Percentiles rank a stretch among this genome's conserved stretches.
Evolutionary conservation across 139 green algal species (phyloP).

Genomic region (Edaphochlamys debaryana): DNA sequence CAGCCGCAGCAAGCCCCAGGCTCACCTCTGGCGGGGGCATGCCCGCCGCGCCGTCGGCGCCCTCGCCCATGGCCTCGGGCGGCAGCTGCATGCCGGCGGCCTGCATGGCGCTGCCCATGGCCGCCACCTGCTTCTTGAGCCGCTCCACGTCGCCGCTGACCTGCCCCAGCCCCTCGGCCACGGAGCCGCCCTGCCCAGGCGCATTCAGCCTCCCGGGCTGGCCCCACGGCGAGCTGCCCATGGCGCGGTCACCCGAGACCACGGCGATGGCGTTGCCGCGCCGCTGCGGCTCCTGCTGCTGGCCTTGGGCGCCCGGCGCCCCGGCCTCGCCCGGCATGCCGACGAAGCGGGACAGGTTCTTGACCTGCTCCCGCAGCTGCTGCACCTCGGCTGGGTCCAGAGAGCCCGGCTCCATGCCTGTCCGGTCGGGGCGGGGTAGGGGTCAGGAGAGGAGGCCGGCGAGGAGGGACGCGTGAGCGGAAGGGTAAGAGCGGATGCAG

Average conservation of each 20-base stretch:
- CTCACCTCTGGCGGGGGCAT: too few relatives aligned
- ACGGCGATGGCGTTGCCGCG: neutral
- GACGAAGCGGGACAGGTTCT: constrained; percentile 3
- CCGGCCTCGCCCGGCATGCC: neutral
- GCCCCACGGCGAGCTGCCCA: neutral
- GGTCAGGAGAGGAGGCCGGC: too few relatives aligned
- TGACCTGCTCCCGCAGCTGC: constrained; percentile 18
- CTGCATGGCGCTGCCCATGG: constrained; percentile 6
- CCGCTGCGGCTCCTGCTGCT: neutral
- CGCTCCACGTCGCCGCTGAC: constrained; percentile 16
- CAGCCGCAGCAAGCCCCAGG: too few relatives aligned
- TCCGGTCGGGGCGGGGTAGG: too few relatives aligned
- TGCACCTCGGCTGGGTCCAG: neutral
- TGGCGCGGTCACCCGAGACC: neutral
- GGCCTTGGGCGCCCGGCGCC: neutral
- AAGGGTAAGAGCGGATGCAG: too few relatives aligned
- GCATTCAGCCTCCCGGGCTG: neutral
- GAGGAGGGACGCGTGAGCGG: too few relatives aligned
- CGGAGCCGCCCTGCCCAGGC: neutral
- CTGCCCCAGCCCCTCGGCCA: constrained; percentile 12
- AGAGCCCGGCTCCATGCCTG: too few relatives aligned
- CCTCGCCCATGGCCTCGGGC: too few relatives aligned
- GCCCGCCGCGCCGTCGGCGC: too few relatives aligned
- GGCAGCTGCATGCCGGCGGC: constrained; percentile 24
- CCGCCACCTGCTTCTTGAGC: constrained; percentile 31